Evolutionary conservation across 352 stramenopile genomes (phyloP), one percentile per base, ranked within the genome.

Genomic region (Blastocystis sp.): DNA sequence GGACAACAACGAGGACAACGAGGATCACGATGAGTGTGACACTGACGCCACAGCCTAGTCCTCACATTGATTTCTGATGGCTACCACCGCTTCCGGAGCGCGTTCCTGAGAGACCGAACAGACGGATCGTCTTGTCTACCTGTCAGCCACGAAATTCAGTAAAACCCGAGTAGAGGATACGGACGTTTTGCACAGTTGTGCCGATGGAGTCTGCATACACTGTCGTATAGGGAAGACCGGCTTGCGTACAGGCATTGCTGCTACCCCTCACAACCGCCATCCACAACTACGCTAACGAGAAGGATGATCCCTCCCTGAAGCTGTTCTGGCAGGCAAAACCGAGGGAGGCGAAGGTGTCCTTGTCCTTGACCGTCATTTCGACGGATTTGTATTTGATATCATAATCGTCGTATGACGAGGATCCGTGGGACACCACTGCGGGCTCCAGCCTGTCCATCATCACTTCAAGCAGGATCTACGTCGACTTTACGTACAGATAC

Each of bases 361-460:
- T 62, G 35, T 81, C 71, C 45, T 81, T 65, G 16, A 81, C 45
- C 1, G 37, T 59, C 60, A 81, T 67, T 37, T 39, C 35, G 26
- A 81, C 71, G 9, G 71, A 81, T 35, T 81, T 81, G 51, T 81
- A 81, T 1, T 39, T 81, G 26, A 81, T 29, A 21, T 81, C 71
- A 35, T 81, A 81, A 9, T 74, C 21, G 26, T 74, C 63, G 9
- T 21, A 62, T 10, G n/a, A 29, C 21, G 59, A 12, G 39, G 41
- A 65, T 31, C 19, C 41, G 12, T 2, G 24, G 29, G 71, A 50
- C 9, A 13, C 41, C 29, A 74, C 3, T 24, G 0, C 66, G 19
- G 21, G 16, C 0, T 21, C 35, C 24, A 63, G 66, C 24, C 71
- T 81, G 35, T 0, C 16, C 24, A 65, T 81, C 71, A 81, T 24